A percentile compares a stretch with the other conserved stretches of the same genome.
Conservation (phyloP, 2,329 filamentous ascomycete genomes). For the Fusarium duplospermum region DNA sequence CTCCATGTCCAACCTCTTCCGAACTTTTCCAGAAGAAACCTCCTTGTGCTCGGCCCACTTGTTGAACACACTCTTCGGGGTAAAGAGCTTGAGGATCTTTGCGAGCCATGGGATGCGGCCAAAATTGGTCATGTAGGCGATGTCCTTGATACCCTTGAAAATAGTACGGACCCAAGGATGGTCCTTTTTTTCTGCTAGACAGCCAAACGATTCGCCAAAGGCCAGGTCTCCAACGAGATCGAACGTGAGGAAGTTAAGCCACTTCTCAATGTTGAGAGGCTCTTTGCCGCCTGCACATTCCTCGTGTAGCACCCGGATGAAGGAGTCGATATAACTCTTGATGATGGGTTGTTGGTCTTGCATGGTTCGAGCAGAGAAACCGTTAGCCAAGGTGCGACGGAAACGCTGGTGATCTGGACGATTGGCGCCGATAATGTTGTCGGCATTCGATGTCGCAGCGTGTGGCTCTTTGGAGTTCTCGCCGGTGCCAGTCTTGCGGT, state of each 20-base stretch:
- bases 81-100: neutral
- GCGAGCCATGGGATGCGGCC: neutral
- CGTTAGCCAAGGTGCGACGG: neutral
- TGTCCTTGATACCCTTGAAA: neutral
- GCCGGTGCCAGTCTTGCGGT: neutral
- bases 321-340: neutral
- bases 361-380: conserved; percentile 8
- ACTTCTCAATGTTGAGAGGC: neutral
- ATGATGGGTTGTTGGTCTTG: conserved; percentile 5
- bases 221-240: conserved; percentile 9
- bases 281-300: neutral
- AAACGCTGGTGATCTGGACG: conserved; percentile 6
- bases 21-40: neutral
- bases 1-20: neutral
- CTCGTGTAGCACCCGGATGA: neutral
- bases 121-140: neutral
- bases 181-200: neutral
- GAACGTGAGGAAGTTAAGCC: conserved; percentile 7
- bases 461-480: conserved; percentile 7
- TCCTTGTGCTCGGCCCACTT: neutral
- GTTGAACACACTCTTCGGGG: neutral
- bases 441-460: neutral
- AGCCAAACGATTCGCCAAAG: conserved; percentile 5
- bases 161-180: conserved; percentile 9
- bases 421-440: conserved; percentile 1